Conservation (phyloP, 2,329 filamentous ascomycete genomes). For the Byssochlamys sp. region DNA sequence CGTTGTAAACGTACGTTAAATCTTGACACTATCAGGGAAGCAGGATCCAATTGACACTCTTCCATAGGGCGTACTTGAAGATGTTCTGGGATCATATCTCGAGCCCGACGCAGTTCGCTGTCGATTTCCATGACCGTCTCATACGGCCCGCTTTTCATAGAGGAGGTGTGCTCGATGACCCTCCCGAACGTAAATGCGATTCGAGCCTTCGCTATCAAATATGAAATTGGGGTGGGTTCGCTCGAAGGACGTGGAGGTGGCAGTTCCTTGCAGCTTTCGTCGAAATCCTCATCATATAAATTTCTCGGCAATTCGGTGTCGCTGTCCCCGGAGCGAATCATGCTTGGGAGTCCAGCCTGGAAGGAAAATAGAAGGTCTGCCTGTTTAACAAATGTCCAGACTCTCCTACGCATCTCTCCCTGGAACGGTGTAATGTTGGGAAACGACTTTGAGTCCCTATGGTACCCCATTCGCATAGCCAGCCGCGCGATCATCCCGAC, state of each 20-base stretch:
- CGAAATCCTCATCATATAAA: slow-evolving; percentile 57
- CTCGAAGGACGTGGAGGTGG: slow-evolving; percentile 48
- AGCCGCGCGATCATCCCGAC: slow-evolving; percentile 51
- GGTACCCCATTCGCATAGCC: slow-evolving; percentile 58
- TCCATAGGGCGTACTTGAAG: slow-evolving; percentile 66
- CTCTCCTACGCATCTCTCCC: slow-evolving; percentile 47
- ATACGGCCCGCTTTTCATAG: slow-evolving; percentile 41
- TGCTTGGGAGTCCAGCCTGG: slow-evolving; percentile 58
- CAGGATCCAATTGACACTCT: slow-evolving; percentile 61
- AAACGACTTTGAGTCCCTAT: slow-evolving; percentile 53
- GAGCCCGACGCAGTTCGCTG: slow-evolving; percentile 46
- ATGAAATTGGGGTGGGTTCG: slow-evolving; percentile 50
- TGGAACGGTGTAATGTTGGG: slow-evolving; percentile 51
- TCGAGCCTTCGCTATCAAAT: slow-evolving; percentile 38
- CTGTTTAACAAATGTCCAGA: slow-evolving; percentile 45
- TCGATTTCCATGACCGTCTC: slow-evolving; percentile 55
- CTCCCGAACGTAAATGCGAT: slow-evolving; percentile 35
- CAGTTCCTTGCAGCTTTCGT: slow-evolving; percentile 44
- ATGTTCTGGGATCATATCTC: slow-evolving; percentile 65
- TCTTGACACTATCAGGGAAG: slow-evolving; percentile 63
- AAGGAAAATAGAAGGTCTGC: slow-evolving; percentile 58
- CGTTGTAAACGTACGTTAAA: slow-evolving; percentile 47
- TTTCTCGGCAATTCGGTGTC: slow-evolving; percentile 55
- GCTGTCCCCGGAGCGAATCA: slow-evolving; percentile 54
- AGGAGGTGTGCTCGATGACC: slow-evolving; percentile 35